Conservation (phyloP, 768 basidiomycete genomes). For the Boletellus emodensis region DNA sequence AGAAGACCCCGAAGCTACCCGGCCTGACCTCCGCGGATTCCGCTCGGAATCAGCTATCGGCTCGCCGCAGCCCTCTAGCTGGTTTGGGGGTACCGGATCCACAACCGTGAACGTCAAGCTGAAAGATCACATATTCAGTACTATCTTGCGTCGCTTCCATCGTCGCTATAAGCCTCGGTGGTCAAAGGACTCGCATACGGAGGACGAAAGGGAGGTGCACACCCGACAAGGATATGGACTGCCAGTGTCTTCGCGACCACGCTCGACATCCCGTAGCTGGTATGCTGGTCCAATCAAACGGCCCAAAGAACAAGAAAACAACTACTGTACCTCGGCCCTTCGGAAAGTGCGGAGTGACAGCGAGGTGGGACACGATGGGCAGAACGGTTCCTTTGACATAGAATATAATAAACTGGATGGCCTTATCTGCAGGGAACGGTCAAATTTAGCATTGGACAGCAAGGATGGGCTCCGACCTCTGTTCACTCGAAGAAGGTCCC, state of each 20-base stretch:
- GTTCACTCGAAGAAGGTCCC: slow-evolving; percentile 40
- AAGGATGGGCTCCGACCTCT: slow-evolving; percentile 22
- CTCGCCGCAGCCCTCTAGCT: slow-evolving; percentile 37
- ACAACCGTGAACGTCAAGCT: slow-evolving; percentile 92
- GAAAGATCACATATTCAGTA: slow-evolving; percentile 93
- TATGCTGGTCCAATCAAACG: slow-evolving; percentile 34
- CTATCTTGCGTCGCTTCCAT: slow-evolving; percentile 72
- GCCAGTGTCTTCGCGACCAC: slow-evolving; percentile 1
- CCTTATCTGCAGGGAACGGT: slow-evolving; percentile 16
- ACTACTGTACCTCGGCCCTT: slow-evolving; percentile 36
- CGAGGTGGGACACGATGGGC: slow-evolving; percentile 35
- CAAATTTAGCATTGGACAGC: slow-evolving; percentile 16
- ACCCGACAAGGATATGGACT: slow-evolving; percentile 37
- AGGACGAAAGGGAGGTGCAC: slow-evolving; percentile 54
- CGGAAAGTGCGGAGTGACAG: slow-evolving; percentile 68
- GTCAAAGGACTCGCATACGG: slow-evolving; percentile 40
- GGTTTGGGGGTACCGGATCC: slow-evolving; percentile 87
- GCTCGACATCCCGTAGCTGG: slow-evolving; percentile 17
- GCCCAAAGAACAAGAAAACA: slow-evolving; percentile 38
- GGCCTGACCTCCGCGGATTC: slow-evolving; percentile 38
- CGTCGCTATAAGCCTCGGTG: slow-evolving; percentile 39
- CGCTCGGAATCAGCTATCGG: slow-evolving; percentile 37
- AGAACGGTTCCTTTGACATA: slow-evolving; percentile 41
- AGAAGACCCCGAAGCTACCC: slow-evolving; percentile 27
- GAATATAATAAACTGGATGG: slow-evolving; percentile 32